Conservation (phyloP, 2,329 filamentous ascomycete species). For the Elsinoe ampelina region DNA sequence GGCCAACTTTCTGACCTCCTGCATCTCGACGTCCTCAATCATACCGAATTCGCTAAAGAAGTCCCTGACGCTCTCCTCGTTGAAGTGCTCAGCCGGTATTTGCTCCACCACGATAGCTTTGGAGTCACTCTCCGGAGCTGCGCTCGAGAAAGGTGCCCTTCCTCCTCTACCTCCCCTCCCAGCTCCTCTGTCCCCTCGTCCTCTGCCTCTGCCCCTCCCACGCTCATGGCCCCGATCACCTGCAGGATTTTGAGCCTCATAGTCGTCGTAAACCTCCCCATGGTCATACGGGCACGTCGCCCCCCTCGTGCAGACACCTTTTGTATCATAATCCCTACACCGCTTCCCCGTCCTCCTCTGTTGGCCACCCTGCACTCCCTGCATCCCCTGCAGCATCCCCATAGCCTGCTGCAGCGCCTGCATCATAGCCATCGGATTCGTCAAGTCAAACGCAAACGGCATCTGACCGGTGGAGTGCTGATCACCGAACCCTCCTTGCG, state of each 20-base stretch:
- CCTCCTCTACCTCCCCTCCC: conserved; percentile 27
- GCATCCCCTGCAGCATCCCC: conserved; percentile 37
- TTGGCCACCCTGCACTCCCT: conserved; percentile 19
- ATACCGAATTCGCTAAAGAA: conserved; percentile 67
- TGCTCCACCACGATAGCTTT: conserved; percentile 66
- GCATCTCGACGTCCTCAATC: conserved; percentile 55
- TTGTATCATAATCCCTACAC: conserved; percentile 63
- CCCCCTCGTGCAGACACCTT: conserved; percentile 62
- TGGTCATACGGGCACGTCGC: conserved; percentile 62
- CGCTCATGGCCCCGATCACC: conserved; percentile 32
- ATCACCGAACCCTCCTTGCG: not conserved
- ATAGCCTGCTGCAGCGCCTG: conserved; percentile 53
- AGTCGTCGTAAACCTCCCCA: conserved; percentile 48
- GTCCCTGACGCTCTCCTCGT: conserved; percentile 52
- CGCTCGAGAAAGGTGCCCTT: conserved; percentile 53
- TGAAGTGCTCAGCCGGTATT: conserved; percentile 63
- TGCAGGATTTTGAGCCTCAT: conserved; percentile 42
- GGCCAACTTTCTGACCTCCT: conserved; percentile 57
- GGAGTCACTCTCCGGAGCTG: conserved; percentile 53
- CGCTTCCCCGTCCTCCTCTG: conserved; percentile 32
- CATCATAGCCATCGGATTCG: conserved; percentile 53
- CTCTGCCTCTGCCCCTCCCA: conserved; percentile 30
- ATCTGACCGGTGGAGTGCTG: conserved; percentile 21
- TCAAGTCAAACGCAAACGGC: conserved; percentile 49
- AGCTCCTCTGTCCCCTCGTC: conserved; percentile 26